These are phyloP conservation scores for Phalaenopsis equestris DNA, from an alignment of 106 monocot species.

Conservation along the genomic window DNA sequence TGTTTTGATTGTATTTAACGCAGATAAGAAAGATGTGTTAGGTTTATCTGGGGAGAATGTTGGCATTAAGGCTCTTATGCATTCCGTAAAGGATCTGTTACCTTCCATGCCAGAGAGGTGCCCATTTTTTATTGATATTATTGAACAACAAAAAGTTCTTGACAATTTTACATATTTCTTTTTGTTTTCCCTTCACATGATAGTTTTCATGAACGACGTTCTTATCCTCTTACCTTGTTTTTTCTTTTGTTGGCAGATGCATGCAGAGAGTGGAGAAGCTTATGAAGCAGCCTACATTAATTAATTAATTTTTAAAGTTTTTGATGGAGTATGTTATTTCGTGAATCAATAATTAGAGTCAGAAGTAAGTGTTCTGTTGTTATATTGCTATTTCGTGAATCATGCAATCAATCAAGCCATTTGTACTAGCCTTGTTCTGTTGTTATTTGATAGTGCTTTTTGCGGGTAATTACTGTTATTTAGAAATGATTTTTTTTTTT, in stretches of 20 bases:
- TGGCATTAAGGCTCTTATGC: constrained; percentile 22
- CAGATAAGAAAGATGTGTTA: constrained; percentile 14
- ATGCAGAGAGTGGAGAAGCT: constrained; percentile 29
- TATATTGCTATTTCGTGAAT: not conserved
- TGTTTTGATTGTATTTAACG: not conserved
- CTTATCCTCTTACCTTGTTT: constrained; percentile 1
- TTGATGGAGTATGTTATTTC: not conserved
- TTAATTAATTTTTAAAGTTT: not conserved
- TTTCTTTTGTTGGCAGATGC: constrained; percentile 19
- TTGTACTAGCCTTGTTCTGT: not conserved
- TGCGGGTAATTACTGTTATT: not conserved
- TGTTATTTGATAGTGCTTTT: not conserved
- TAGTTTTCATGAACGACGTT: not conserved
- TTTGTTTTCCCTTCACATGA: not conserved
- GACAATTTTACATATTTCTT: not conserved
- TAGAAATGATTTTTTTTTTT: not conserved
- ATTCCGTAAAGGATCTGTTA: constrained; percentile 32
- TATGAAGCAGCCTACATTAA: constrained; percentile 9
- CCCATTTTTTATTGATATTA: not conserved
- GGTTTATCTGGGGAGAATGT: constrained; percentile 8
- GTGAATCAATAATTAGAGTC: not conserved
- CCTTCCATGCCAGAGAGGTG: constrained; percentile 60
- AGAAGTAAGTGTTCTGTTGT: not conserved
- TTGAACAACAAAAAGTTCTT: not conserved
- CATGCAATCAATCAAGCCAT: not conserved